Evolutionary conservation across 139 green algal genomes (phyloP), one percentile per base, ranked within the genome.

Genomic region (Pleodorina starrii): DNA sequence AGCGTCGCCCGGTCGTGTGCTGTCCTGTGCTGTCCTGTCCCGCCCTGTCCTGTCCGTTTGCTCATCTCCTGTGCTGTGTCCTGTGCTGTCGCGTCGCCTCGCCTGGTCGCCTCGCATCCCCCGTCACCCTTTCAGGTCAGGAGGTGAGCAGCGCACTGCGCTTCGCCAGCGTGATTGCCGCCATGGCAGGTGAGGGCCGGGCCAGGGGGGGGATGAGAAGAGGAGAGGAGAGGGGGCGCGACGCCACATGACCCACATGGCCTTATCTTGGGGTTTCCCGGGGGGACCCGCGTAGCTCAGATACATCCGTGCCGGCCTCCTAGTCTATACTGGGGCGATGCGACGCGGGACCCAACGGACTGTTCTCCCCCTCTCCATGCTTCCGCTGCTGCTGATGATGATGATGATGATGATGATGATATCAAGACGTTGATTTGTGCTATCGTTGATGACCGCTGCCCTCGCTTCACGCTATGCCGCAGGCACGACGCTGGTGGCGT

Each of bases 61-160:
- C n/a, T n/a, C n/a, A n/a, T 17, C 50, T 60, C 50, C 50, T 66
- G 21, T 66, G 21, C 54, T 5, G 25, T 66, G 54, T 66, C 54
- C 9, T n/a, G n/a, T n/a, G n/a, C n/a, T n/a, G n/a, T n/a, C n/a
- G n/a, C n/a, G n/a, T n/a, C n/a, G n/a, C n/a, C n/a, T n/a, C n/a
- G n/a, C n/a, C n/a, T 77, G 1, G 35, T 3, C n/a, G 16, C 16
- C 43, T 21, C 25, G 27, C 43, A 59, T 7, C 74, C n/a, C 74
- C 74, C 2, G 9, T 27, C 74, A 63, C 32, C 4, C 46, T 44
- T 27, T 76, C 66, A 88, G 82, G 82, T 59, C 82, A 88, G 46
- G 95, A 97, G 73, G 68, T 35, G 14, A 96, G 95, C 91, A 92
- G 92, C 23, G 14, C 44, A 0, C 69, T 84, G 43, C 98, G 98